Percentiles rank a stretch among this genome's conserved stretches.
Evolutionary conservation across 805 yeast species (phyloP).

Genomic region (Candida xyloterini): DNA sequence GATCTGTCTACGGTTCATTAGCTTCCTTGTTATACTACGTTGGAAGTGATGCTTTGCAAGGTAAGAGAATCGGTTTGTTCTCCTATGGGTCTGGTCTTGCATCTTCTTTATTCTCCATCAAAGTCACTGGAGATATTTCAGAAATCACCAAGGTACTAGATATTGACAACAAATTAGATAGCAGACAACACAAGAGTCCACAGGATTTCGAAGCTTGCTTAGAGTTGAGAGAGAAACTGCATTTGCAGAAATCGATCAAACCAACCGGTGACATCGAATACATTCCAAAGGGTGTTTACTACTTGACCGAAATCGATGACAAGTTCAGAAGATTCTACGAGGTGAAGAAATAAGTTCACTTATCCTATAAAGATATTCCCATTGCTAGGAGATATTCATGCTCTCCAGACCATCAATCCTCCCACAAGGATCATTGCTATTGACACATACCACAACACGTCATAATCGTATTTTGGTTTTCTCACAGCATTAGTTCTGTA

Average conservation of each 20-base stretch:
- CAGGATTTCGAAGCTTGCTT: slow-evolving; percentile 78
- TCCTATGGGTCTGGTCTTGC: slow-evolving; percentile 99
- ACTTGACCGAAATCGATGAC: slow-evolving; percentile 80
- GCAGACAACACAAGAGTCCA: slow-evolving; percentile 69
- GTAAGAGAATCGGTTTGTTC: slow-evolving; percentile 85
- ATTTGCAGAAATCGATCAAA: slow-evolving; percentile 70
- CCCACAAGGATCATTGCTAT: slow-evolving; percentile 39
- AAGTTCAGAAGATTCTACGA: slow-evolving; percentile 82
- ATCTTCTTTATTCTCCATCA: slow-evolving; percentile 77
- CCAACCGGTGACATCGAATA: slow-evolving; percentile 79
- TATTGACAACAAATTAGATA: slow-evolving; percentile 62
- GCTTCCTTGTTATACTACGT: slow-evolving; percentile 76
- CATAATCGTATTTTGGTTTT: slow-evolving; percentile 37
- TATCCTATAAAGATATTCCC: slow-evolving; percentile 2
- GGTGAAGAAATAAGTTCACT: slow-evolving; percentile 48
- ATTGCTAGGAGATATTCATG: slow-evolving; percentile 11
- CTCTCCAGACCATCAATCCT: slow-evolving; percentile 26
- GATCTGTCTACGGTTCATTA: slow-evolving; percentile 83
- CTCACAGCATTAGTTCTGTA: slow-evolving; percentile 71
- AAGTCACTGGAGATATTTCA: slow-evolving; percentile 77
- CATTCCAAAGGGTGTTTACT: slow-evolving; percentile 74
- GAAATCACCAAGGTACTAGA: slow-evolving; percentile 61
- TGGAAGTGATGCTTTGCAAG: slow-evolving; percentile 69
- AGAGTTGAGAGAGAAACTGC: slow-evolving; percentile 84
- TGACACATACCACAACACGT: slow-evolving; percentile 55